Evolutionary conservation across 768 basidiomycete genomes (phyloP), one percentile per base, ranked within the genome.

Genomic region (Rhodotorula diobovata): DNA sequence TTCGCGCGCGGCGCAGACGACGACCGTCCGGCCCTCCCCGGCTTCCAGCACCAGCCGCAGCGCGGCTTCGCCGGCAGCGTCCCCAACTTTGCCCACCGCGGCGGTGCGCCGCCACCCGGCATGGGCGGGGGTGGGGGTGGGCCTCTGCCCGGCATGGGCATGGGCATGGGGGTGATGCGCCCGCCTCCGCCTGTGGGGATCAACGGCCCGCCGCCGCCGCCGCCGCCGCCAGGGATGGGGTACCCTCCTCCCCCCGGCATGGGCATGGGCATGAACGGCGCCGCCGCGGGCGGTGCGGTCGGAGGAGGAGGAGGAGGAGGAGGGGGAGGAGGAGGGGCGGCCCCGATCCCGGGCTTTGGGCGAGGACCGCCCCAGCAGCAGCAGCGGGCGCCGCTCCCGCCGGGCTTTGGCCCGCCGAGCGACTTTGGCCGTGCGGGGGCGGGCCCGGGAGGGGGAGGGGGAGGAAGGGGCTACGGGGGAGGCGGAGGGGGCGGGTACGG

Each of bases 81-180:
- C 21, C 61, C 56, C 32, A 57, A 57, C 34, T 69, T 58, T 20
- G 37, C 32, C 21, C 46, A 21, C 7, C 30, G 14, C 23, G 21
- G 28, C 45, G 46, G 12, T 16, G n/a, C 53, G 20, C 41, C 59
- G 1, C 57, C 57, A 18, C 57, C 65, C 7, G 68, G 76, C 39
- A 62, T 57, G 67, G 41, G 73, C 70, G 1, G 76, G 67, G 30
- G 66, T n/a, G 75, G 75, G 32, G 41, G 35, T n/a, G 34, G 37
- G 41, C 67, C 39, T 25, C 48, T 20, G 4, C 48, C 51, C n/a
- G 51, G 51, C 1, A 53, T 53, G 51, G 74, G 79, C 63, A 76
- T 77, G 23, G 78, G 79, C 12, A 89, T 30, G 89, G 89, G 39
- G 67, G 67, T 9, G 61, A 65, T 45, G 67, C 67, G 14, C 35